Percentiles rank a stretch among this genome's conserved stretches.
These are phyloP conservation scores for Pseudogymnoascus sp. DNA, from an alignment of 2,329 filamentous ascomycete genomes.

Conservation along the genomic window DNA sequence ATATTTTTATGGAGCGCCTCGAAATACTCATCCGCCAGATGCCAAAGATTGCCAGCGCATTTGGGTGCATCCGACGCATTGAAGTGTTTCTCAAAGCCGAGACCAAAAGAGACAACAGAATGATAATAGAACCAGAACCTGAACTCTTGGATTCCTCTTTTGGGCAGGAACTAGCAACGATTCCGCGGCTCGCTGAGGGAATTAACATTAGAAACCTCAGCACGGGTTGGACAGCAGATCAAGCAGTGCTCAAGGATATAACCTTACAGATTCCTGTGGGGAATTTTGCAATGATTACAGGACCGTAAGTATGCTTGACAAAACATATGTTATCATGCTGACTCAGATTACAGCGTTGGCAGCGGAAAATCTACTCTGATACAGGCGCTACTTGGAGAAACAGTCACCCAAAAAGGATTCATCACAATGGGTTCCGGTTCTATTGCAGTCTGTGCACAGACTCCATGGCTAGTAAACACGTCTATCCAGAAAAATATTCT, in stretches of 20 bases:
- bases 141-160: neutral
- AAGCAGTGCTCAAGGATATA: conserved; percentile 12
- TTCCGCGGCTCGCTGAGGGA: neutral
- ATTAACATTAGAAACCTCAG: neutral
- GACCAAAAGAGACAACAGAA: neutral
- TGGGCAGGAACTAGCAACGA: neutral
- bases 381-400: conserved; percentile 25
- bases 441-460: conserved; percentile 38
- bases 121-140: neutral
- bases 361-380: conserved; percentile 27
- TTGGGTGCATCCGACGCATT: neutral
- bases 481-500: conserved; percentile 35
- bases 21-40: conserved; percentile 8
- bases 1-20: conserved; percentile 8
- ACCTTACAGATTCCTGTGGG: conserved; percentile 13
- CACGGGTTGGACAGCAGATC: conserved; percentile 11
- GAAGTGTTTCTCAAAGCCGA: neutral
- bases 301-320: conserved; percentile 15
- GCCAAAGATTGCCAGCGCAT: neutral
- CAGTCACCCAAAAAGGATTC: conserved; percentile 13
- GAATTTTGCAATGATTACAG: conserved; percentile 23
- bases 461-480: conserved; percentile 37
- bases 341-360: conserved; percentile 18
- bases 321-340: neutral
- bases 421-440: conserved; percentile 11